phyloP scores from a whole-genome alignment of 305 asterid genomes.

The Fraxinus paxiana region DNA sequence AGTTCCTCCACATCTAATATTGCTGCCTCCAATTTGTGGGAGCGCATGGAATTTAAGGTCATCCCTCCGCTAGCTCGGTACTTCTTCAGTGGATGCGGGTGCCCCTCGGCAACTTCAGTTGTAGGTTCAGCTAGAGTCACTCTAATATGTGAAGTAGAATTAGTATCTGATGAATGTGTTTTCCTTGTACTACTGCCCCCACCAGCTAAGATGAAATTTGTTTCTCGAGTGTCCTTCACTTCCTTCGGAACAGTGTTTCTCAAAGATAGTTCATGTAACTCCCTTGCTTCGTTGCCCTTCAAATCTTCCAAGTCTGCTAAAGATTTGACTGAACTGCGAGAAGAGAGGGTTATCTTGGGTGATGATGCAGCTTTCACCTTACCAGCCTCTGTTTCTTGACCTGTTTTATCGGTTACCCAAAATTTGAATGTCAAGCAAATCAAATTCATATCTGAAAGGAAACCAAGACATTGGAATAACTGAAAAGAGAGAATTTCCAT shows the following conservation, averaged over 20 bases:
- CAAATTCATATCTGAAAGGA: neutral
- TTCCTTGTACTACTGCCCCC: neutral
- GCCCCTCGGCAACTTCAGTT: conserved; percentile 23
- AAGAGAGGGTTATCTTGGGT: neutral
- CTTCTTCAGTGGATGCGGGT: conserved; percentile 14
- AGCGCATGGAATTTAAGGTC: conserved; percentile 25
- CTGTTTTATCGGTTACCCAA: neutral
- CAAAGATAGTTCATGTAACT: conserved; percentile 5
- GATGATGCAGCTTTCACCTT: conserved; percentile 12
- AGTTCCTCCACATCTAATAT: conserved; percentile 54
- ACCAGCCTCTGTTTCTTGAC: conserved; percentile 13
- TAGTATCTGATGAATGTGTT: neutral
- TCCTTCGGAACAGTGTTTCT: conserved; percentile 16
- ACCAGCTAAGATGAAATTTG: neutral
- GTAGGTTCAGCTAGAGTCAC: conserved; percentile 12
- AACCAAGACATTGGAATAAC: neutral
- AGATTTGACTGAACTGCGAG: conserved; percentile 25
- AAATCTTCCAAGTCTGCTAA: conserved; percentile 19
- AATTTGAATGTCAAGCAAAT: neutral
- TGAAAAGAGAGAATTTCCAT: neutral
- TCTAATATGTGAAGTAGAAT: conserved; percentile 4
- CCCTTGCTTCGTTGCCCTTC: conserved; percentile 14
- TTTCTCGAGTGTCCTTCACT: neutral
- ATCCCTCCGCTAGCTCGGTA: conserved; percentile 18
- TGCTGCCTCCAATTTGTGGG: conserved; percentile 41